Evolutionary conservation across 257 asterid genomes (phyloP), one percentile per base, ranked within the genome.

Genomic region (Primulina huaijiensis): DNA sequence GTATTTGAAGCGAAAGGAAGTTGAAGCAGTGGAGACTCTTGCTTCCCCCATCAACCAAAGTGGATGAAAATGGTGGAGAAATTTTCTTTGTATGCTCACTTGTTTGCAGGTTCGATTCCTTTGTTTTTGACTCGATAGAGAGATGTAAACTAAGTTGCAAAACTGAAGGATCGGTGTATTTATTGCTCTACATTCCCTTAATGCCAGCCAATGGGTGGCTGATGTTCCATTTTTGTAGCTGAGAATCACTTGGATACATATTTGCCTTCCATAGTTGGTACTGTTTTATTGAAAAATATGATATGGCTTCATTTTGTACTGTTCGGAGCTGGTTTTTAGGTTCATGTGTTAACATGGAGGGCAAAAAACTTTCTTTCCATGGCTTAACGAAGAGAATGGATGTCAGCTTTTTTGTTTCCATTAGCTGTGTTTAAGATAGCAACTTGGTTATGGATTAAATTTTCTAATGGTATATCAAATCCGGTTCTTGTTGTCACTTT

Each of bases 1-100:
- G 81, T 89, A 90, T 65, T 67, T 93, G 64, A 82, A 60, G 82
- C 81, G 68, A 19, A 93, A 89, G 84, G 95, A 87, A 87, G 84
- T 82, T 29, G 82, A 89, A 63, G 68, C 17, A 50, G 37, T 61
- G 71, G 81, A 66, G 6, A 58, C 70, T 43, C 70, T 87, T 60
- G 73, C 68, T n/a, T 67, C 72, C 20, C 66, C 75, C 17, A 25
- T 76, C 69, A 64, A 62, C 30, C 73, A 58, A 43, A 71, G 74
- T 50, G 81, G 78, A 61, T 74, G 86, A 81, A 52, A 55, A 19
- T 71, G 70, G 63, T 35, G 61, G 68, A 23, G 40, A 35, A 50
- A 3, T 33, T 35, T 64, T 30, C 7, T 5, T 9, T 19, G 50
- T 21, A 37, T 33, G 37, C 12, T 69, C 56, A 3, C 12, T 37